Conservation (phyloP, 2,329 filamentous ascomycete genomes). For the Arthrobotrys iridis region DNA sequence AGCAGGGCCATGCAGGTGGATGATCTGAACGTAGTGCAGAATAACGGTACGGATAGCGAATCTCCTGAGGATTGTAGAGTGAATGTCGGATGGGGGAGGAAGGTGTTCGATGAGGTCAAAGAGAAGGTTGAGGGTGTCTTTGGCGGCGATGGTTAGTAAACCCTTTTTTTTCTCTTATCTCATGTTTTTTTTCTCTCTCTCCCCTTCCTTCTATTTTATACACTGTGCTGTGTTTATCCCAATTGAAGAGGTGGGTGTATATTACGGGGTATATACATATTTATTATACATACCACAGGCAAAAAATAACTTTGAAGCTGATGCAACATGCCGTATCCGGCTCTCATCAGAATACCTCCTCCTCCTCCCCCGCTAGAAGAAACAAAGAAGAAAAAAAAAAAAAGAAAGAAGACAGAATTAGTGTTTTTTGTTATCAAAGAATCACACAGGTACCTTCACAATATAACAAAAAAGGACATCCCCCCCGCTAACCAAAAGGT, state of each 20-base stretch:
- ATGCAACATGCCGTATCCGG: neutral
- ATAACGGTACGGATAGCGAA: conserved; percentile 72
- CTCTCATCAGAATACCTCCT: conserved; percentile 4
- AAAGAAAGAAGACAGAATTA: neutral
- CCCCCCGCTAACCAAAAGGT: neutral
- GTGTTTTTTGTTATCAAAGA: no score
- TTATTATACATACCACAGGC: neutral
- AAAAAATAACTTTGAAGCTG: conserved; percentile 21
- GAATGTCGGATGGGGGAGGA: conserved; percentile 51
- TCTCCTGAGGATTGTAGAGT: conserved; percentile 47
- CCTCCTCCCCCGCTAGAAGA: neutral
- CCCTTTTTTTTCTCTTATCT: neutral
- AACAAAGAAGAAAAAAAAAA: neutral
- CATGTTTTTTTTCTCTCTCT: neutral
- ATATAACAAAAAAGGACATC: neutral
- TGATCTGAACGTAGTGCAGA: conserved; percentile 98
- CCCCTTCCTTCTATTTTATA: neutral
- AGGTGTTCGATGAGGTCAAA: conserved; percentile 51
- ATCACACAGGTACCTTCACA: neutral
- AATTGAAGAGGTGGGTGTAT: neutral
- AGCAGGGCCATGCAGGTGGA: conserved; percentile 74
- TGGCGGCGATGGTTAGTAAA: conserved; percentile 29
- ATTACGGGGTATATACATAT: neutral
- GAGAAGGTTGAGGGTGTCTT: conserved; percentile 51
- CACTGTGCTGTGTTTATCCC: neutral